Evolutionary conservation across 1,139 yeast species (phyloP).

Genomic region (Yamadazyma atmosphaerica): DNA sequence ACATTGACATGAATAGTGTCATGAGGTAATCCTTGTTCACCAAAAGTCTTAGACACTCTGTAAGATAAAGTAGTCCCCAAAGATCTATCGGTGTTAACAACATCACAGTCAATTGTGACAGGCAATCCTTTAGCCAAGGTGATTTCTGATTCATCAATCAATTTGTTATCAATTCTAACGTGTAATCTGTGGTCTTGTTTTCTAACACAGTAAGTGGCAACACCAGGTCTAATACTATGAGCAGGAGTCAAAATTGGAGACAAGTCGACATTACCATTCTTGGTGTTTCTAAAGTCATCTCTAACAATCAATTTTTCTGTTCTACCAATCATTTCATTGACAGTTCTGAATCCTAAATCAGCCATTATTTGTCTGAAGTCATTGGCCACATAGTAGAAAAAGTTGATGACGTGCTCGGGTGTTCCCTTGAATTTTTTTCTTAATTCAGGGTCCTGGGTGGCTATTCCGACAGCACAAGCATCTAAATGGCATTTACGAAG

Average conservation of each 20-base stretch:
- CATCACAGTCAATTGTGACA: conserved; percentile 88
- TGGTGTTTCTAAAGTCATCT: conserved; percentile 82
- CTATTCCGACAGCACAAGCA: conserved; percentile 98
- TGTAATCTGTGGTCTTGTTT: conserved; percentile 94
- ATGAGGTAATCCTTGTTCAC: conserved; percentile 91
- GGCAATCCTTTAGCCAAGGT: conserved; percentile 94
- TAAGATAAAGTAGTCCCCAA: conserved; percentile 93
- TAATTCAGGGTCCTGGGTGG: conserved; percentile 95
- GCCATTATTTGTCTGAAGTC: conserved; percentile 95
- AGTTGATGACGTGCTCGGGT: conserved; percentile 97
- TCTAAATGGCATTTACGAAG: conserved; percentile 82
- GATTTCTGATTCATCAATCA: conserved; percentile 92
- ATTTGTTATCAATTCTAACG: conserved; percentile 89
- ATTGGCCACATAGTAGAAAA: conserved; percentile 91
- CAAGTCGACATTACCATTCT: conserved; percentile 88
- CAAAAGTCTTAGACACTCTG: conserved; percentile 89
- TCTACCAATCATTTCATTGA: conserved; percentile 97
- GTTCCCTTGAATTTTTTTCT: conserved; percentile 93
- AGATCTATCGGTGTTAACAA: conserved; percentile 94
- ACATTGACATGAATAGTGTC: conserved; percentile 94
- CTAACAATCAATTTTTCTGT: conserved; percentile 87
- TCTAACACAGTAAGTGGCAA: conserved; percentile 87
- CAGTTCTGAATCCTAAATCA: conserved; percentile 87
- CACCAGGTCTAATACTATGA: conserved; percentile 96
- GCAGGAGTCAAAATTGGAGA: conserved; percentile 96